These are phyloP conservation scores for Miscanthus sacchariflorus DNA, from an alignment of 202 grass and related monocot genomes.

Conservation along the genomic window DNA sequence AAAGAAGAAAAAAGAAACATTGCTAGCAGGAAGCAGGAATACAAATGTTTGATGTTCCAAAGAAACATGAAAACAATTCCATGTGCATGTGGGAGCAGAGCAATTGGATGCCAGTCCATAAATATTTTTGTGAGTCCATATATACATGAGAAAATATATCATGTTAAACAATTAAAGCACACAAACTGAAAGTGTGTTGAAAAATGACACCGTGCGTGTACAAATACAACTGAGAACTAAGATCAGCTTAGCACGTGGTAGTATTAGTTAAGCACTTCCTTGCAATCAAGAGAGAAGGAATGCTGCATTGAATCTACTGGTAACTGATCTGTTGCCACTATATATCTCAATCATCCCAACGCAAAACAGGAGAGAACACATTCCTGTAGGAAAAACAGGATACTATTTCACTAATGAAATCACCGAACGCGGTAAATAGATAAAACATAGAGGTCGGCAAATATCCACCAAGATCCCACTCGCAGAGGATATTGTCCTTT, in stretches of 20 bases:
- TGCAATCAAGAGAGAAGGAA: too few relatives aligned
- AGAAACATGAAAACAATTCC: neutral
- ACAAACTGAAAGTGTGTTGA: too few relatives aligned
- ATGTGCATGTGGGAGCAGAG: neutral
- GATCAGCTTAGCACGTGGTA: too few relatives aligned
- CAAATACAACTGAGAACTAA: too few relatives aligned
- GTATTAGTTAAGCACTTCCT: too few relatives aligned
- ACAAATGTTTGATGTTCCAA: neutral
- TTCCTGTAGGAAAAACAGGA: neutral
- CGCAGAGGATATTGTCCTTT: neutral
- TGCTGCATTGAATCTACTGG: too few relatives aligned
- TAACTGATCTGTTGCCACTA: neutral
- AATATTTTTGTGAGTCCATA: too few relatives aligned
- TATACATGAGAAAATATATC: too few relatives aligned
- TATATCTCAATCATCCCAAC: neutral
- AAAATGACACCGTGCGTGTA: too few relatives aligned
- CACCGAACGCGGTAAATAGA: neutral
- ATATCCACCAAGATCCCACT: neutral
- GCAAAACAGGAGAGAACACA: neutral
- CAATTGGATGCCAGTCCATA: neutral
- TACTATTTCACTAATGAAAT: neutral
- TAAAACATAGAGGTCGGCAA: neutral
- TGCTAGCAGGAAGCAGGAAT: neutral
- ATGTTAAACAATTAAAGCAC: too few relatives aligned
- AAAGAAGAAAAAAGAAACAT: neutral